Percentiles rank a stretch among this genome's conserved stretches.
These are phyloP conservation scores for Dictyostelium discoideum DNA, from an alignment of 78 protist species.

Conservation along the genomic window dicty_2.7 NC_007089.4:1883501-1884000, in stretches of 20 bases:
- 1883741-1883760: constrained; percentile 28
- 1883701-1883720: constrained; percentile 51
- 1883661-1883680: constrained; percentile 33
- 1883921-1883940: constrained; percentile 26
- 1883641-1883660: constrained; percentile 16
- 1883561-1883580: not conserved
- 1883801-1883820: constrained; percentile 28
- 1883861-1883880: constrained; percentile 61
- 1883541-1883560: not conserved
- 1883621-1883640: constrained; percentile 42
- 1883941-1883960: constrained; percentile 25
- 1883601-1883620: constrained; percentile 41
- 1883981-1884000: too few relatives aligned
- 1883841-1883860: constrained; percentile 40
- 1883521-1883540: not conserved
- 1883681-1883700: constrained; percentile 55
- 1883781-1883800: constrained; percentile 45
- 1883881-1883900: constrained; percentile 26
- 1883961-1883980: not conserved
- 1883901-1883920: not conserved
- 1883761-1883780: constrained; percentile 57
- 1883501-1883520: not conserved
- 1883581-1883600: not conserved
- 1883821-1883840: constrained; percentile 9
- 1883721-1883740: constrained; percentile 57